A percentile compares a stretch with the other conserved stretches of the same genome.
Evolutionary conservation across 2,329 filamentous ascomycete species (phyloP).

Genomic region (Pestalotiopsis sp.): DNA sequence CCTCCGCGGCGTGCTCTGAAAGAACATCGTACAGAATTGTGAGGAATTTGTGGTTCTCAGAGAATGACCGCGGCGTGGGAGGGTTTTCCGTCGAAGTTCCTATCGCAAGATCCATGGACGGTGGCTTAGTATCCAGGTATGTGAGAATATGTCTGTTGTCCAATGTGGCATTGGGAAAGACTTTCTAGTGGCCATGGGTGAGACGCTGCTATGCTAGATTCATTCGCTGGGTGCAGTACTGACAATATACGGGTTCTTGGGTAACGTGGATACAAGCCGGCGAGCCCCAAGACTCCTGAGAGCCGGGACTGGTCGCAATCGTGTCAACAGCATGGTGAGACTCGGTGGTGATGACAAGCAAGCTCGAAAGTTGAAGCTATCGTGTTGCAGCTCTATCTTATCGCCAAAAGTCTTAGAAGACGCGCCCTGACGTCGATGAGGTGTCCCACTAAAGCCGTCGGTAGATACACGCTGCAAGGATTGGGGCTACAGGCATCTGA

Average conservation of each 20-base stretch:
- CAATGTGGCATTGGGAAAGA: conserved; percentile 51
- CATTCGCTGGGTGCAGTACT: conserved; percentile 26
- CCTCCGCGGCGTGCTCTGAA: conserved; percentile 54
- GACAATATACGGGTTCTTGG: conserved; percentile 58
- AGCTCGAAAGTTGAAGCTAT: neutral
- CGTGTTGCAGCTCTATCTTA: neutral
- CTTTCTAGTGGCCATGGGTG: conserved; percentile 48
- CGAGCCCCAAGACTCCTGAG: conserved; percentile 21
- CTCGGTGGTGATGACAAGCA: neutral
- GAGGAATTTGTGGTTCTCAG: conserved; percentile 62
- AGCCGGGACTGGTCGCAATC: conserved; percentile 27
- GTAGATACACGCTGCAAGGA: neutral
- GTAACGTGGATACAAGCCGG: conserved; percentile 47
- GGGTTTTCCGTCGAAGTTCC: conserved; percentile 62
- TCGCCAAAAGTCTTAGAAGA: neutral
- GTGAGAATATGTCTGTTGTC: conserved; percentile 57
- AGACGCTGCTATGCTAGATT: conserved; percentile 20
- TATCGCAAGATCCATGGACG: conserved; percentile 56
- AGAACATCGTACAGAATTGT: conserved; percentile 61
- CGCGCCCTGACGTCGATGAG: neutral
- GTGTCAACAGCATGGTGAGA: conserved; percentile 35
- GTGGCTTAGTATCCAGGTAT: conserved; percentile 60
- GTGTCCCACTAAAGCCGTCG: conserved; percentile 1
- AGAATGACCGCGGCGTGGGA: conserved; percentile 62
- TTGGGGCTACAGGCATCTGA: neutral